These are phyloP conservation scores for Xylariaceae sp. DNA, from an alignment of 2,329 filamentous ascomycete species.

Conservation along the genomic window DNA sequence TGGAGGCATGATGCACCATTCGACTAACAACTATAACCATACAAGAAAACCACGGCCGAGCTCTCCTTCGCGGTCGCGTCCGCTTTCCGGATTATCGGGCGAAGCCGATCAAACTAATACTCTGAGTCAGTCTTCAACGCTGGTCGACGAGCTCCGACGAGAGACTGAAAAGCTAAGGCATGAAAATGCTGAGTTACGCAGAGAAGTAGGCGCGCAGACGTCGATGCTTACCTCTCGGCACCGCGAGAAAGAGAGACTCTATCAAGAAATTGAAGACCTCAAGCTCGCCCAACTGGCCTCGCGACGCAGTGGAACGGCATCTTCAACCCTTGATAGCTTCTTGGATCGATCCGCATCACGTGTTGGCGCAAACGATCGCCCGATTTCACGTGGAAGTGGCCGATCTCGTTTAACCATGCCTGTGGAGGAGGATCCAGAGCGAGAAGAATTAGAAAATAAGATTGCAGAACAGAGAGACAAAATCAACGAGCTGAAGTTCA, in stretches of 20 bases:
- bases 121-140: slow-evolving; percentile 56
- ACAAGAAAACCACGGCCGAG: slow-evolving; percentile 47
- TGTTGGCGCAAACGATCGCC: slow-evolving; percentile 61
- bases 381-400: slow-evolving; percentile 68
- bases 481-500: slow-evolving; percentile 77
- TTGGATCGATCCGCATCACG: slow-evolving; percentile 91
- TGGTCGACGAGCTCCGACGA: slow-evolving; percentile 68
- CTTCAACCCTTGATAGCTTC: slow-evolving; percentile 77
- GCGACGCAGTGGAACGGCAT: slow-evolving; percentile 59
- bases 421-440: slow-evolving; percentile 68
- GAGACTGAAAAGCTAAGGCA: slow-evolving; percentile 74
- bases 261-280: slow-evolving; percentile 94
- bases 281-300: slow-evolving; percentile 83
- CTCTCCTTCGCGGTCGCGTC: slow-evolving; percentile 44
- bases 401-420: slow-evolving; percentile 56
- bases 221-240: slow-evolving; percentile 97
- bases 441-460: slow-evolving; percentile 80
- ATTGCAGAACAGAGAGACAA: slow-evolving; percentile 81
- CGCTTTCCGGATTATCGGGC: slow-evolving; percentile 45
- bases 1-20: slow-evolving; percentile 44
- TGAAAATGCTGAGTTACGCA: slow-evolving; percentile 86
- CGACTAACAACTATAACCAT: slow-evolving; percentile 63
- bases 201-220: slow-evolving; percentile 90
- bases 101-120: slow-evolving; percentile 48
- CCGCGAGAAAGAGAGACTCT: slow-evolving; percentile 87